Evolutionary conservation across 2,329 filamentous ascomycete genomes (phyloP).

Genomic region (Neonectria magnoliae): DNA sequence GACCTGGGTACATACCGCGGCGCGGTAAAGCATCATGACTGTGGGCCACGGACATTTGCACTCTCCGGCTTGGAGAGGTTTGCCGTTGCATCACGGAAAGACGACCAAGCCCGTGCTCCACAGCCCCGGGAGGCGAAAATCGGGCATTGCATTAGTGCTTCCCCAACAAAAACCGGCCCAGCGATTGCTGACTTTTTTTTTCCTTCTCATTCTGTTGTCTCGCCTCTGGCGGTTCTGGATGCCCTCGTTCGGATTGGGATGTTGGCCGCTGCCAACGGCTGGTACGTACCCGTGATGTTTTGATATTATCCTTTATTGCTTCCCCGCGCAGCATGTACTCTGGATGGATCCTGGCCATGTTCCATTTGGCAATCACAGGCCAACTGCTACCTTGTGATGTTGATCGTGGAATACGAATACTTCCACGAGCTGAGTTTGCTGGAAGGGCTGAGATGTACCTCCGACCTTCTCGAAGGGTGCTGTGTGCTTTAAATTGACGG

Average conservation of each 20-base stretch:
- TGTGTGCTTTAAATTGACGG: background rate
- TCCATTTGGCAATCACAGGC: background rate
- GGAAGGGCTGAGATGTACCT: constrained; percentile 1
- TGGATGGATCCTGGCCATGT: background rate
- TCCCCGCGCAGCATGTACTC: background rate
- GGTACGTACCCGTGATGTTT: background rate
- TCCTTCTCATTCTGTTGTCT: background rate
- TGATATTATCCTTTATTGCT: background rate
- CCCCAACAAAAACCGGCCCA: constrained; percentile 43
- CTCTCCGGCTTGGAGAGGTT: background rate
- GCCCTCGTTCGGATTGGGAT: background rate
- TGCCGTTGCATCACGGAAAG: background rate
- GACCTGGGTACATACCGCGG: background rate
- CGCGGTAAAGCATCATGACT: background rate
- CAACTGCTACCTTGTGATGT: background rate
- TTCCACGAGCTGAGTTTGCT: background rate
- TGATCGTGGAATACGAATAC: background rate
- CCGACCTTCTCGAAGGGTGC: background rate
- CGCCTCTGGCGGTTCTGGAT: background rate
- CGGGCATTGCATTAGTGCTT: constrained; percentile 41
- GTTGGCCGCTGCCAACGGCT: background rate
- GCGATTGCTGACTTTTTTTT: constrained; percentile 9
- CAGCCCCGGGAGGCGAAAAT: constrained; percentile 32
- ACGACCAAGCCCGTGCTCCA: constrained; percentile 17
- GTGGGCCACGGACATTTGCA: background rate